These are phyloP conservation scores for Cynara cardunculus DNA, from an alignment of 129 eudicot genomes.

Conservation along the genomic window DNA sequence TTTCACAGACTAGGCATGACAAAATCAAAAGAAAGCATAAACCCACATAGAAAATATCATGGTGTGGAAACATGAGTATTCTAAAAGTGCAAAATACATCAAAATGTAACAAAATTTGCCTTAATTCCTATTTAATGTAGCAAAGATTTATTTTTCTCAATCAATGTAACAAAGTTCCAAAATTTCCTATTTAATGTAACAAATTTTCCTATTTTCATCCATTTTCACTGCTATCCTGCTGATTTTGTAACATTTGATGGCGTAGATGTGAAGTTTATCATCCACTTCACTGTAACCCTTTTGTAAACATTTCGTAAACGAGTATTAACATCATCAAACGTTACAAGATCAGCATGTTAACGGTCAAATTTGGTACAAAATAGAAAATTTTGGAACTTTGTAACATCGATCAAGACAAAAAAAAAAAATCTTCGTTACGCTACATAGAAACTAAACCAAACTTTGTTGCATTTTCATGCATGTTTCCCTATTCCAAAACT, in stretches of 20 bases:
- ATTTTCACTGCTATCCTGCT: neutral
- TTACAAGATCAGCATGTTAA: neutral
- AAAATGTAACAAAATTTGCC: neutral
- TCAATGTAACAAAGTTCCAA: neutral
- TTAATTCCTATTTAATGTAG: neutral
- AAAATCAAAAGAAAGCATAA: conserved; percentile 11
- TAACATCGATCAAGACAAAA: neutral
- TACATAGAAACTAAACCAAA: neutral
- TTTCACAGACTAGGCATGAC: conserved; percentile 57
- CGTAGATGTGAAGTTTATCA: neutral
- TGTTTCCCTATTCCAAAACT: neutral
- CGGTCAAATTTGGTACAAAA: neutral
- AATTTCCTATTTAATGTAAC: neutral
- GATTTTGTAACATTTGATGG: neutral
- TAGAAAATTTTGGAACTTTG: neutral
- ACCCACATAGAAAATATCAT: neutral
- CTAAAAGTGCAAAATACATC: neutral
- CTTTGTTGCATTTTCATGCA: neutral
- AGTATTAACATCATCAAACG: neutral
- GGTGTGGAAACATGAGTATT: neutral
- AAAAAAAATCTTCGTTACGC: neutral
- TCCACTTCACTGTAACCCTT: neutral
- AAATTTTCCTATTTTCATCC: neutral
- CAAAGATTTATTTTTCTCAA: neutral
- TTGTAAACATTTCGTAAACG: neutral